Base-by-base conservation (phyloP, 1,284 basidiomycete genomes). In the Caloboletus firmus region DNA sequence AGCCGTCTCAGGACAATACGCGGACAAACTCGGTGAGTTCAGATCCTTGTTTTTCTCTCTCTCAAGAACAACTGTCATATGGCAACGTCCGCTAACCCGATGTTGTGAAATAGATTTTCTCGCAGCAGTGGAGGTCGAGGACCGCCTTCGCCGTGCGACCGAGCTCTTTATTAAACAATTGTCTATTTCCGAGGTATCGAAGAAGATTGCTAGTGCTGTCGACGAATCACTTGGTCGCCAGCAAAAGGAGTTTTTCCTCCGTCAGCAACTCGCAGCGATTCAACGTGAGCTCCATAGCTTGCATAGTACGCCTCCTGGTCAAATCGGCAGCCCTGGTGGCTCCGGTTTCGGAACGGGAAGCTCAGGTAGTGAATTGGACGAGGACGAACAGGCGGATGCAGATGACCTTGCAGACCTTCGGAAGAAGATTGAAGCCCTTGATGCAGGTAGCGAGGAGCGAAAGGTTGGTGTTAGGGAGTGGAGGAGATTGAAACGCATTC, bases 231-330 rank as follows among this genome's bases (percentile, higher is more conserved):
- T 91, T 15, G 87, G 85, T 28, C 89, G 88, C 56, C 89, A 91
- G 61, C 89, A 91, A 72, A 91, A 91, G 62, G 89, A 91, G 57
- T 86, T 85, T 65, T 91, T 89, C 74, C 77, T 91, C 3, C 85
- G 88, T 51, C 93, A 95, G 67, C 93, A 95, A 67, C 83, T 94
- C 44, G 87, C 90, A 30, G 92, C 90, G 11, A 95, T 95, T 61
- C 90, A 94, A 63, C 86, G 91, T 49, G 93, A 96, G 71, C 79
- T 95, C 12, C 84, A 87, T 36, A 76, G 75, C 17, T 76, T 91
- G n/a, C 67, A 78, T 17, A 68, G 64, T n/a, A 57, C 63, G 35
- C 54, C 52, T 12, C 45, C 63, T 7, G 63, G 66, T 5, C 66
- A 49, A 7, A 12, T 35, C 10, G 47, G 58, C 3, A 49, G n/a